These are phyloP conservation scores for Arabidopsis hybrid DNA, from an alignment of 441 rosid genomes.

Conservation along the genomic window DNA sequence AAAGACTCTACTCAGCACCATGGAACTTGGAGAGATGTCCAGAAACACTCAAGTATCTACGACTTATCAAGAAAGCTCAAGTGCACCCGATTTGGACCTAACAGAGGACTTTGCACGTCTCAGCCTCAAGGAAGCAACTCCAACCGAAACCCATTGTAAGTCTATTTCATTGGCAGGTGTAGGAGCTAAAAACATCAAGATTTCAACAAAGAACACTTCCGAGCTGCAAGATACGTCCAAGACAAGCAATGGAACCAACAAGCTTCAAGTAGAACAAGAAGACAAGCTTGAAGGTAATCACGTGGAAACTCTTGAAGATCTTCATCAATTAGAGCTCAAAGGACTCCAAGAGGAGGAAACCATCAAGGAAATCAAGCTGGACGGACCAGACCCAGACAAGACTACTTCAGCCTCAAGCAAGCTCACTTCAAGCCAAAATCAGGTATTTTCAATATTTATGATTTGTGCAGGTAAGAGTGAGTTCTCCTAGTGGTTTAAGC, in stretches of 20 bases:
- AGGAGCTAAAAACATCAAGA: not conserved
- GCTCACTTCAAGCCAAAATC: not conserved
- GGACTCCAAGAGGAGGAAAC: not conserved
- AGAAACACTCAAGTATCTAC: not conserved
- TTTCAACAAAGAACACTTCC: not conserved
- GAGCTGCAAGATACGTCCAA: not conserved
- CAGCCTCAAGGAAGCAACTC: not conserved
- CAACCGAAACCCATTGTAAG: not conserved
- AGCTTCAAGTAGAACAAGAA: not conserved
- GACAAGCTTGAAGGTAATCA: not conserved
- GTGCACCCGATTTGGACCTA: not conserved
- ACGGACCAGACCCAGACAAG: not conserved
- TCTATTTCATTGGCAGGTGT: not conserved
- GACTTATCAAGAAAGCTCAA: not conserved
- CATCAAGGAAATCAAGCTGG: not conserved
- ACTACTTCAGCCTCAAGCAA: no score
- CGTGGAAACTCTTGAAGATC: not conserved
- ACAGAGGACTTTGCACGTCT: not conserved
- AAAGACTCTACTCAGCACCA: not conserved
- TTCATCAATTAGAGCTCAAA: not conserved
- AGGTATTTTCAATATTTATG: not conserved
- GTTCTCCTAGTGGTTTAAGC: not conserved
- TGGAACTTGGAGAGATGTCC: not conserved
- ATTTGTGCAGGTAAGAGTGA: not conserved
- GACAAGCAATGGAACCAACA: no score